Percentiles rank a stretch among this genome's conserved stretches.
These are phyloP conservation scores for Gentiana straminea DNA, from an alignment of 257 asterid species.

Conservation along the genomic window DNA sequence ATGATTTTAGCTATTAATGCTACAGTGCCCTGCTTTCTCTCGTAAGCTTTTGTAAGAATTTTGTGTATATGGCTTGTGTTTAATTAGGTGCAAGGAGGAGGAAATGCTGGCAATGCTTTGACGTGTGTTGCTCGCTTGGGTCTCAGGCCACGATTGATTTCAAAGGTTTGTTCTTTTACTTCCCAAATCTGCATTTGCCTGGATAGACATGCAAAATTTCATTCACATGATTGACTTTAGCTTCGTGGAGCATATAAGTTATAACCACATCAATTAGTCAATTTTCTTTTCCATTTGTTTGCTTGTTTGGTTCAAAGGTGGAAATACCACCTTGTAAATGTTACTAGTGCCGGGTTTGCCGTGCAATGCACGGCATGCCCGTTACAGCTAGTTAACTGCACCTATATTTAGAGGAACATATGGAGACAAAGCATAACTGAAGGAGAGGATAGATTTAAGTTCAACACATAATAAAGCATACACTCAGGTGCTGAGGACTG, in stretches of 20 bases:
- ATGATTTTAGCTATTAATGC: not conserved
- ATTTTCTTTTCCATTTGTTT: not conserved
- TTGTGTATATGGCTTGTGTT: not conserved
- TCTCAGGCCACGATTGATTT: slow-evolving; percentile 61
- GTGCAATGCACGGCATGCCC: too few relatives aligned
- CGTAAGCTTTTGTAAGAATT: too few relatives aligned
- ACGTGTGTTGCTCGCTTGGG: slow-evolving; percentile 93
- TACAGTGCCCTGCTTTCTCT: not conserved
- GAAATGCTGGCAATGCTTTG: slow-evolving; percentile 87
- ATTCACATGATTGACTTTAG: not conserved
- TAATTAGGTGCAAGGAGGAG: slow-evolving; percentile 79
- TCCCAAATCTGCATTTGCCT: not conserved
- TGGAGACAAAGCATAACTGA: too few relatives aligned
- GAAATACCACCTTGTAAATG: not conserved
- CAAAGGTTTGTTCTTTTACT: slow-evolving; percentile 43
- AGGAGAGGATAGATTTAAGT: too few relatives aligned
- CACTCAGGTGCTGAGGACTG: too few relatives aligned
- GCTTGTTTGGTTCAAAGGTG: not conserved
- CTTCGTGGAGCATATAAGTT: too few relatives aligned
- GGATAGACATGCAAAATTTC: not conserved
- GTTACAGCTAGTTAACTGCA: too few relatives aligned
- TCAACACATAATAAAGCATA: too few relatives aligned
- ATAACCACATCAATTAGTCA: too few relatives aligned
- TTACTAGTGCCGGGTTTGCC: too few relatives aligned
- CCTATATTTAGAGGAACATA: too few relatives aligned